Evolutionary conservation across 2,329 filamentous ascomycete species (phyloP).

Genomic region (Cadophora luteo-olivacea): DNA sequence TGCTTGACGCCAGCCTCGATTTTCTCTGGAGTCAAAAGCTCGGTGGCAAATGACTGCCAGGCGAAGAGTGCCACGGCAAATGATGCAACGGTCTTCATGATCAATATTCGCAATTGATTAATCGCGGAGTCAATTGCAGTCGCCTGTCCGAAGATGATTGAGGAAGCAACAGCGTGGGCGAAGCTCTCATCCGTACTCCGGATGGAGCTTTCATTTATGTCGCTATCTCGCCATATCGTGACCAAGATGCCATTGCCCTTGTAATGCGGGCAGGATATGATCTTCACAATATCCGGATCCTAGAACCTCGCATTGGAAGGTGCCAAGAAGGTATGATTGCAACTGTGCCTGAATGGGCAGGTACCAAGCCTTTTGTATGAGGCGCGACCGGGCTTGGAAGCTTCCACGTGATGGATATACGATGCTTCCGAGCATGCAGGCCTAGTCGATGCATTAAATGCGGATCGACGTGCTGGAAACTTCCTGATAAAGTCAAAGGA

Average conservation of each 20-base stretch:
- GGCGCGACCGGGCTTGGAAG: background rate
- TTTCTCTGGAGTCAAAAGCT: conserved; percentile 15
- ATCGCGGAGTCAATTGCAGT: background rate
- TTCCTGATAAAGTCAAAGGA: background rate
- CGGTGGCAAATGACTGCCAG: background rate
- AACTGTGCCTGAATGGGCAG: conserved; percentile 15
- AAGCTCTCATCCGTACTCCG: background rate
- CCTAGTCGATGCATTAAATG: background rate
- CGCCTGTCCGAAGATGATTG: background rate
- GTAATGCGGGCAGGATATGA: background rate
- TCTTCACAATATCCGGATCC: background rate
- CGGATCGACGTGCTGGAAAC: background rate
- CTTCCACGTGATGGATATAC: background rate
- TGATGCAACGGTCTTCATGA: conserved; percentile 5
- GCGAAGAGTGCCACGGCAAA: conserved; percentile 6
- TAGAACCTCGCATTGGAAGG: conserved; percentile 2
- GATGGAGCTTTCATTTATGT: background rate
- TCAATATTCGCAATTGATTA: background rate
- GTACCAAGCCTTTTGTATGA: conserved; percentile 10
- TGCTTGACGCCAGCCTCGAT: conserved; percentile 7
- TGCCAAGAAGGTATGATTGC: conserved; percentile 1
- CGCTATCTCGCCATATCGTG: background rate
- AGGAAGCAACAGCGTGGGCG: background rate
- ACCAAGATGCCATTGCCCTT: conserved; percentile 9
- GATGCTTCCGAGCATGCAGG: background rate